Evolutionary conservation across 208 protist genomes (phyloP), one percentile per base, ranked within the genome.

Genomic region (Tritrichomonas musculus): DNA sequence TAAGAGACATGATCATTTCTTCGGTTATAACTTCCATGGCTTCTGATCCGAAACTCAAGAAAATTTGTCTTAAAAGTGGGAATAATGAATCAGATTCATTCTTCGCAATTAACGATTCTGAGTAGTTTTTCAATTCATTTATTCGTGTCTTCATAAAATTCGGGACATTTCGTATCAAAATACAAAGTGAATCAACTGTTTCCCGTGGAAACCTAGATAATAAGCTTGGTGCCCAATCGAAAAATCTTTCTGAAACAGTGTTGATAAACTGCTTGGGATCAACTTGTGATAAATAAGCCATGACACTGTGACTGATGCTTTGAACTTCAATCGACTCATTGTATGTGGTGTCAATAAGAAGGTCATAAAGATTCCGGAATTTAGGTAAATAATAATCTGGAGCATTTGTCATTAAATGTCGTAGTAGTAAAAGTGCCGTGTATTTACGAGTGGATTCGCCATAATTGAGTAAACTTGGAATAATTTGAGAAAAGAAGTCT

Each of bases 311-410:
- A 44, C 11, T 50, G 14, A 47, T 39, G 41, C 41, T 82, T 41
- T 50, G 47, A 20, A 82, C 73, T 30, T 47, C 20, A 30, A 82
- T 17, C 50, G 73, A 41, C 30, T 50, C 27, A 41, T 82, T 25
- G 30, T 30, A 50, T 11, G 73, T 82, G 1, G 33, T 50, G 8
- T 82, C 73, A 20, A 27, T 47, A 20, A 82, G 47, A 17, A 50
- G 27, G 13, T 36, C 33, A 50, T 82, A 50, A n/a, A 50, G 30
- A 30, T 44, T 39, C 5, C n/a, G 14, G 11, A 53, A 41, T 82
- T 44, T 17, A 25, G 73, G 73, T 30, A 82, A n/a, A 50, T 47
- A 82, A 82, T 82, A 82, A 82, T 82, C 73, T 8, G 73, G 73
- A 47, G 33, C 44, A 82, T 39, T 82, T 30, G 47, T 39, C 17